phyloP scores from a whole-genome alignment of 352 stramenopile species.

The Lagenidium giganteum region DNA sequence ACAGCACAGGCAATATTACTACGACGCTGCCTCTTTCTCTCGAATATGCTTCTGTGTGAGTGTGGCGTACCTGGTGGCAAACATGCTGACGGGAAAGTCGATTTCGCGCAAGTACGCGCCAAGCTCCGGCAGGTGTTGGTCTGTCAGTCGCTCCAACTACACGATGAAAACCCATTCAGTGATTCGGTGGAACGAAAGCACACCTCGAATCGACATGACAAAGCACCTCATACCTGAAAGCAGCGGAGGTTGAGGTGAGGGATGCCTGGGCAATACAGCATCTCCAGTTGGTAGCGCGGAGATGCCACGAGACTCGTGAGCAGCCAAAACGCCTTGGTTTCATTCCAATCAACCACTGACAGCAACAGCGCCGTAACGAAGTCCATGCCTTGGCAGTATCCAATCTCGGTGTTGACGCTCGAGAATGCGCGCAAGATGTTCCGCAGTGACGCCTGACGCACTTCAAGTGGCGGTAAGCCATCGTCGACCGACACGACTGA shows the following conservation, averaged over 20 bases:
- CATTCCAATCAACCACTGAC: constrained; percentile 47
- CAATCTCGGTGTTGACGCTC: constrained; percentile 47
- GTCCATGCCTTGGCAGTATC: constrained; percentile 67
- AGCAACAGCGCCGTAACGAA: constrained; percentile 44
- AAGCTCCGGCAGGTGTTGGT: constrained; percentile 24
- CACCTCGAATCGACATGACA: not conserved
- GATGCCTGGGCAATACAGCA: constrained; percentile 42
- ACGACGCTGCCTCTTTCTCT: not conserved
- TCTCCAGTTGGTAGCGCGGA: constrained; percentile 38
- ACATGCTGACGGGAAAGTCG: constrained; percentile 57
- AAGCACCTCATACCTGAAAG: constrained; percentile 47
- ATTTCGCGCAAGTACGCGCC: constrained; percentile 29
- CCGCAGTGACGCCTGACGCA: constrained; percentile 22
- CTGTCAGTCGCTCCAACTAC: constrained; percentile 37
- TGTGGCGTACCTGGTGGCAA: constrained; percentile 38
- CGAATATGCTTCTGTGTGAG: not conserved
- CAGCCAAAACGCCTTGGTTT: constrained; percentile 48
- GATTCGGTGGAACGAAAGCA: not conserved
- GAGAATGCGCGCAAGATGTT: constrained; percentile 48
- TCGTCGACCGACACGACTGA: constrained; percentile 5
- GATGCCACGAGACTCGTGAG: constrained; percentile 38
- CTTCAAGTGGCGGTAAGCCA: constrained; percentile 16
- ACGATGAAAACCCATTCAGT: not conserved
- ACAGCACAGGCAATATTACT: too few species aligned
- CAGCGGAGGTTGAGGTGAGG: constrained; percentile 45